These are phyloP conservation scores for Spinacia oleracea DNA, from an alignment of 179 eudicot genomes.

Conservation along the genomic window DNA sequence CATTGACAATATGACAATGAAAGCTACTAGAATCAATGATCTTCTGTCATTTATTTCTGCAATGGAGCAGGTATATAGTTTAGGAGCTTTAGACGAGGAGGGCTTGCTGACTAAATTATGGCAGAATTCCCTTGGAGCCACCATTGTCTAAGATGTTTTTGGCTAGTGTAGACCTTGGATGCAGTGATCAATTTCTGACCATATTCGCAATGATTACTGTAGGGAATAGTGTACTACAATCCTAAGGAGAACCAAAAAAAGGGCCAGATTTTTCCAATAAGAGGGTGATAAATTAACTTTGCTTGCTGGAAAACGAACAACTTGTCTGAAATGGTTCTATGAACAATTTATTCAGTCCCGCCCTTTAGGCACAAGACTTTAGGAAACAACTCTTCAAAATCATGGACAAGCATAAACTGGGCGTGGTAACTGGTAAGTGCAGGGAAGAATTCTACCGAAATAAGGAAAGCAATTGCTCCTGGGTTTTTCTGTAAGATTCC, in stretches of 20 bases:
- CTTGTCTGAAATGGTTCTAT: slow-evolving; percentile 66
- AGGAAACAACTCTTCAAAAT: slow-evolving; percentile 67
- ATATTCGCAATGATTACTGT: slow-evolving; percentile 77
- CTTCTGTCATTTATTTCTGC: slow-evolving; percentile 65
- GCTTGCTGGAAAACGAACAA: slow-evolving; percentile 74
- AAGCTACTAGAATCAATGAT: slow-evolving; percentile 72
- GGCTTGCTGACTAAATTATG: slow-evolving; percentile 71
- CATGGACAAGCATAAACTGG: slow-evolving; percentile 57
- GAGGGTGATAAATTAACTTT: slow-evolving; percentile 73
- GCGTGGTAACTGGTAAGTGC: slow-evolving; percentile 13
- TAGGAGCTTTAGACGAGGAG: slow-evolving; percentile 69
- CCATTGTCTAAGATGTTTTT: slow-evolving; percentile 78
- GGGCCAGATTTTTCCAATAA: slow-evolving; percentile 64
- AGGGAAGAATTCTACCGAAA: slow-evolving; percentile 20
- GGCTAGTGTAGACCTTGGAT: slow-evolving; percentile 67
- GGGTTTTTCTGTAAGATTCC: slow-evolving; percentile 19
- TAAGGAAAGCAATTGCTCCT: slow-evolving; percentile 26
- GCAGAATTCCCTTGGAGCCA: slow-evolving; percentile 68
- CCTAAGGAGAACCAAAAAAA: slow-evolving; percentile 72
- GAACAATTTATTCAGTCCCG: slow-evolving; percentile 73
- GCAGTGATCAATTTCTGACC: slow-evolving; percentile 69
- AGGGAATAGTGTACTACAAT: slow-evolving; percentile 57
- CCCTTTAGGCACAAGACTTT: slow-evolving; percentile 74
- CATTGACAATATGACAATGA: slow-evolving; percentile 54
- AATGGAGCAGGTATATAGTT: slow-evolving; percentile 61